These are phyloP conservation scores for Comarum palustre DNA, from an alignment of 306 rosid genomes.

Conservation along the genomic window DNA sequence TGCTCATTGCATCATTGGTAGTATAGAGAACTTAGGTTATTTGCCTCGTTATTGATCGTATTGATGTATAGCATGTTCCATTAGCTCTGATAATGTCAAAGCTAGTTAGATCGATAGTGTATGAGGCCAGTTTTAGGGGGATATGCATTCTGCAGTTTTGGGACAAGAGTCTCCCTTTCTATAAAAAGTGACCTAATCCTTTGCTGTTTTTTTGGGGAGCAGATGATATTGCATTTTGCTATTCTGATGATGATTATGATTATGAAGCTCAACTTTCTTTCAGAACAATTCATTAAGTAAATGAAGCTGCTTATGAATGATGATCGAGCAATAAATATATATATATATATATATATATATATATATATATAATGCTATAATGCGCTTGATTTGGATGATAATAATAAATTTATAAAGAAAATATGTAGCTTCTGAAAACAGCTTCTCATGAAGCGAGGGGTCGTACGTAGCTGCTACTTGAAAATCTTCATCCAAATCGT, in stretches of 20 bases:
- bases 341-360: no score
- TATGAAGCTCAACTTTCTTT: background rate
- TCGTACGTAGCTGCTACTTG: no score
- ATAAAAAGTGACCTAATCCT: background rate
- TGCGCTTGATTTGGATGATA: no score
- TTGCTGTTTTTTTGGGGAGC: background rate
- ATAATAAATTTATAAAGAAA: no score
- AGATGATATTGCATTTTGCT: background rate
- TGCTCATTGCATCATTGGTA: background rate
- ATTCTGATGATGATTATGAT: background rate
- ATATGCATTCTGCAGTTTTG: background rate
- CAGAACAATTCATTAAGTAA: background rate
- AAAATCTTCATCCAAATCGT: no score
- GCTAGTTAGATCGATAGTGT: background rate
- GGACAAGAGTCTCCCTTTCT: background rate
- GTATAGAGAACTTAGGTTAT: background rate
- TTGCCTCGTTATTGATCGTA: background rate
- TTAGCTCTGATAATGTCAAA: background rate
- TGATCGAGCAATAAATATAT: background rate
- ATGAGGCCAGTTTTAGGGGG: background rate
- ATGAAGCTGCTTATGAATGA: background rate
- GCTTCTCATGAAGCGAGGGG: no score
- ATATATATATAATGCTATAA: no score
- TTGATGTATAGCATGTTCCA: background rate
- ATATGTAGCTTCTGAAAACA: no score